These are phyloP conservation scores for Cryptosporidium andersoni DNA, from an alignment of 169 alveolate genomes.

Conservation along the genomic window DNA sequence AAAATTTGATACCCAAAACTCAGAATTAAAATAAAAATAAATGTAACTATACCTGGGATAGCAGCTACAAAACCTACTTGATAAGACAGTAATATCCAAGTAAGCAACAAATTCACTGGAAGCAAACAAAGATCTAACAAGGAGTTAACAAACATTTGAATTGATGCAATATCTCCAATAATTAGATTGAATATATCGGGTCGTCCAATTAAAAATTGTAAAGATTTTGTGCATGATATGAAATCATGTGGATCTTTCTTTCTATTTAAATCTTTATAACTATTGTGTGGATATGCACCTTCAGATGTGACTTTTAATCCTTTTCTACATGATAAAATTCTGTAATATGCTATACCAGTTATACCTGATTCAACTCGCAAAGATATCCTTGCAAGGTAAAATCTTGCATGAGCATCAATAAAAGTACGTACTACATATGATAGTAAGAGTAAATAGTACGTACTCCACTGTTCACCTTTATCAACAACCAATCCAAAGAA, in stretches of 20 bases:
- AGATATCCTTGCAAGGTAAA: constrained; percentile 57
- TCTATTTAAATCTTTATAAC: neutral
- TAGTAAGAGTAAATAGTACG: constrained; percentile 7
- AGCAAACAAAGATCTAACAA: constrained; percentile 20
- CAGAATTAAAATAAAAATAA: constrained; percentile 13
- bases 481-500: constrained; percentile 17
- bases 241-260: neutral
- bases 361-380: constrained; percentile 52
- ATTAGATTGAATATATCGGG: constrained; percentile 63
- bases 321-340: constrained; percentile 26
- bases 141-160: constrained; percentile 40
- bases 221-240: constrained; percentile 16
- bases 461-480: neutral
- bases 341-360: constrained; percentile 34
- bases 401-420: constrained; percentile 61
- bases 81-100: constrained; percentile 40
- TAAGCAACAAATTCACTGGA: constrained; percentile 40
- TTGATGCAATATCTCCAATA: constrained; percentile 52
- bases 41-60: constrained; percentile 46
- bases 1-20: constrained; percentile 52
- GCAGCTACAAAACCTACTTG: constrained; percentile 64
- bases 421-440: constrained; percentile 32
- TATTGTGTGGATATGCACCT: neutral
- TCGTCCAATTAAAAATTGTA: constrained; percentile 12
- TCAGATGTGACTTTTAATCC: neutral